Conservation (phyloP, 352 stramenopile genomes). For the Elongisporangium anandrum region DNA sequence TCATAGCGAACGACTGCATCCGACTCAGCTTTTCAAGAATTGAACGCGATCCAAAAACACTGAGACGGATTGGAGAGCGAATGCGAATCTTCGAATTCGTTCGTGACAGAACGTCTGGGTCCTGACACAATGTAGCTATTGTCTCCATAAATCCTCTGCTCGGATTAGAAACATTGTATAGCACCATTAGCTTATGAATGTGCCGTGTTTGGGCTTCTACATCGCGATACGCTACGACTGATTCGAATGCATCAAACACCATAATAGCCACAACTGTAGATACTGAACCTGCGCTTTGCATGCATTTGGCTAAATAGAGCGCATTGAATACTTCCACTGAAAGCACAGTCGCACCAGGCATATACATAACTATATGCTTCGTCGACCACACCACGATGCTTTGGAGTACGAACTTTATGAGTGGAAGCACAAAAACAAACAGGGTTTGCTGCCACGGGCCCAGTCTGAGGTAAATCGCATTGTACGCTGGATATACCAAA, state of each 20-base stretch:
- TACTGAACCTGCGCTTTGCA: conserved; percentile 20
- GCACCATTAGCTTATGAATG: neutral
- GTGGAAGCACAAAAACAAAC: conserved; percentile 10
- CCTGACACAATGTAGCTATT: neutral
- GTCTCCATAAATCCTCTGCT: neutral
- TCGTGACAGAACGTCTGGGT: neutral
- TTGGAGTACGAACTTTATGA: conserved; percentile 18
- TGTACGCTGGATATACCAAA: conserved; percentile 14
- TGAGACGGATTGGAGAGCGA: neutral
- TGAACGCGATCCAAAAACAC: neutral
- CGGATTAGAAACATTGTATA: neutral
- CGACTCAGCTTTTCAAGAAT: neutral
- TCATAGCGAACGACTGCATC: neutral
- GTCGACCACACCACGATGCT: conserved; percentile 11
- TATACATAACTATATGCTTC: conserved; percentile 14
- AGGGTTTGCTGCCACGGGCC: neutral
- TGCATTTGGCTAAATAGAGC: conserved; percentile 25
- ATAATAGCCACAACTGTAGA: conserved; percentile 12
- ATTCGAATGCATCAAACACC: conserved; percentile 2
- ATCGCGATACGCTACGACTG: neutral
- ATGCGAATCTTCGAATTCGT: neutral
- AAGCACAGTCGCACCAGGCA: conserved; percentile 16
- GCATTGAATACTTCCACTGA: conserved; percentile 23
- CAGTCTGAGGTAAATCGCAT: conserved; percentile 7
- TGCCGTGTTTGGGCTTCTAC: neutral